These are phyloP conservation scores for Domatiomyces globalis DNA, from an alignment of 2,329 filamentous ascomycete species.

Conservation along the genomic window DNA sequence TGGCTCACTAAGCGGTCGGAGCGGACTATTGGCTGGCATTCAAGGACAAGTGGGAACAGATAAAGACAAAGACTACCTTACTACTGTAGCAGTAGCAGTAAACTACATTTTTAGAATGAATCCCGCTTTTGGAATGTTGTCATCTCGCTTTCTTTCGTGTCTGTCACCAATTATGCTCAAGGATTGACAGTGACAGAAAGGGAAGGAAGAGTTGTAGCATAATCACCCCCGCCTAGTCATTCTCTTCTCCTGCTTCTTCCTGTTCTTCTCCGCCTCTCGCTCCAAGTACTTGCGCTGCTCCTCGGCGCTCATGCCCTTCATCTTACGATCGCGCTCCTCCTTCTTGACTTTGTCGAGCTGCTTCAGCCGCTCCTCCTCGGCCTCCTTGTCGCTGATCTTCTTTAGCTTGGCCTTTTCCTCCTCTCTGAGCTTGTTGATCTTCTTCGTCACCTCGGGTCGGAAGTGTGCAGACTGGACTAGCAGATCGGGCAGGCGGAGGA, in stretches of 20 bases:
- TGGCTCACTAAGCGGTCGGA: conserved; percentile 20
- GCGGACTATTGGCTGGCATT: background rate
- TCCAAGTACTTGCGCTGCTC: conserved; percentile 77
- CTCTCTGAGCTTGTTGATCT: conserved; percentile 67
- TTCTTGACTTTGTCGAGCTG: conserved; percentile 54
- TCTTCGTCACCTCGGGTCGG: conserved; percentile 72
- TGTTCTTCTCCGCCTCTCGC: conserved; percentile 63
- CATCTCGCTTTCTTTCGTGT: background rate
- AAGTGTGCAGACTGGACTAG: conserved; percentile 68
- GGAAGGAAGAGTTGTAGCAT: background rate
- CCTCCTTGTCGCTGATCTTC: conserved; percentile 60
- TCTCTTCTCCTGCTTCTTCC: conserved; percentile 49
- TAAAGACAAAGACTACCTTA: background rate
- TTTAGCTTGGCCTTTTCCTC: conserved; percentile 65
- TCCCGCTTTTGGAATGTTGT: background rate
- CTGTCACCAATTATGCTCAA: background rate
- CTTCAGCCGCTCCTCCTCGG: conserved; percentile 45
- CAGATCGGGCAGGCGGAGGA: conserved; percentile 69
- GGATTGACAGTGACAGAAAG: background rate
- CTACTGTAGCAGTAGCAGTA: background rate
- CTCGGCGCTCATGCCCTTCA: conserved; percentile 61
- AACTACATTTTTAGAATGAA: background rate
- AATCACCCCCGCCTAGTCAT: conserved; percentile 37
- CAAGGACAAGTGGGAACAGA: background rate
- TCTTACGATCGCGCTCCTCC: conserved; percentile 72